phyloP scores from a whole-genome alignment of 352 stramenopile genomes.

The Phytophthora cajani region DNA sequence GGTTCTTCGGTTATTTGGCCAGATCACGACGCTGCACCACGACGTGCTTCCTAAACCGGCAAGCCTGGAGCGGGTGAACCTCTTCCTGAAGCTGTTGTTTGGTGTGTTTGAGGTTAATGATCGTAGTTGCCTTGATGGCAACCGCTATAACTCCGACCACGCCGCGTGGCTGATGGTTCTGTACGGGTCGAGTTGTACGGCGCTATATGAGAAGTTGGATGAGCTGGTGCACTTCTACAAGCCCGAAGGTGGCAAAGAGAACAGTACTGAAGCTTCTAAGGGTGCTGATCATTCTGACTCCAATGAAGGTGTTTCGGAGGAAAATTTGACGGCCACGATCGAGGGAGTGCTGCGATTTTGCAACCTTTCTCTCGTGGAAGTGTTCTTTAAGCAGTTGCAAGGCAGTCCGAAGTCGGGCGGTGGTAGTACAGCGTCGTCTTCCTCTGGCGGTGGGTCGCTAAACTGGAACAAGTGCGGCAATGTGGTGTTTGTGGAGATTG shows the following conservation, averaged over 20 bases:
- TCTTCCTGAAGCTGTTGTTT: constrained; percentile 64
- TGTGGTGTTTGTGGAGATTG: constrained; percentile 84
- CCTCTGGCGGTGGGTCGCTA: constrained; percentile 26
- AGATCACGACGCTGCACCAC: constrained; percentile 78
- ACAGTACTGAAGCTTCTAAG: not conserved
- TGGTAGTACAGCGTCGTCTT: constrained; percentile 28
- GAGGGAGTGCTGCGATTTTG: constrained; percentile 75
- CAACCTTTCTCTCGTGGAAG: constrained; percentile 79
- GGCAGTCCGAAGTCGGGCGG: constrained; percentile 25
- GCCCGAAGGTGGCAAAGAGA: constrained; percentile 28
- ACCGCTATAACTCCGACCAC: constrained; percentile 40
- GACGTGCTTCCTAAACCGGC: constrained; percentile 48
- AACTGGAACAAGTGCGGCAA: constrained; percentile 88
- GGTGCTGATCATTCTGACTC: constrained; percentile 12
- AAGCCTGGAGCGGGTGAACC: constrained; percentile 55
- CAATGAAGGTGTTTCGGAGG: constrained; percentile 48
- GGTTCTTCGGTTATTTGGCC: constrained; percentile 59
- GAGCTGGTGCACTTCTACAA: constrained; percentile 80
- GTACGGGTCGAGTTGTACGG: constrained; percentile 73
- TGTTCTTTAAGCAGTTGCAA: constrained; percentile 67
- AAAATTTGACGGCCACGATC: constrained; percentile 67
- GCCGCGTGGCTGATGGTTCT: constrained; percentile 73
- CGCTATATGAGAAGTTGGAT: constrained; percentile 85
- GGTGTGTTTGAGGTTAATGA: constrained; percentile 74
- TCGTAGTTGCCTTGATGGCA: constrained; percentile 45